Evolutionary conservation across 1,284 basidiomycete genomes (phyloP).

Genomic region (Microbotryum intermedium): DNA sequence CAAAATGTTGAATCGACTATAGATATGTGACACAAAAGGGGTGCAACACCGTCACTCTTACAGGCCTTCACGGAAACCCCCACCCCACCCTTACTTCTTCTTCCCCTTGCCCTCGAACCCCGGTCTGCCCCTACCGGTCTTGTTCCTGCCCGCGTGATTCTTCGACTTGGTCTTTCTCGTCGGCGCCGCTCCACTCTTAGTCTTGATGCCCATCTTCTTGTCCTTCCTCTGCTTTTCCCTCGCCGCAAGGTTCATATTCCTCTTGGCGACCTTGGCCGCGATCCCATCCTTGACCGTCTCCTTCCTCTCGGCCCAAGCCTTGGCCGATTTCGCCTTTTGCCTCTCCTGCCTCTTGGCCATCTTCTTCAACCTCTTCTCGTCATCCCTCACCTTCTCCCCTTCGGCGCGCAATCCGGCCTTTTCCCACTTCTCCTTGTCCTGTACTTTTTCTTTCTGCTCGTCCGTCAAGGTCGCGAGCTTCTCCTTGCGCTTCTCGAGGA

Average conservation of each 20-base stretch:
- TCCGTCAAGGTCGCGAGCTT: constrained; percentile 63
- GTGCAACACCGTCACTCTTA: not conserved
- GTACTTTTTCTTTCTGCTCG: constrained; percentile 64
- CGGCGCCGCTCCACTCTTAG: constrained; percentile 43
- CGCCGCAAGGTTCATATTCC: constrained; percentile 74
- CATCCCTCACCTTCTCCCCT: constrained; percentile 78
- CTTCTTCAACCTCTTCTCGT: constrained; percentile 72
- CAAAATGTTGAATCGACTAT: too few species aligned
- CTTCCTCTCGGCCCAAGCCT: constrained; percentile 77
- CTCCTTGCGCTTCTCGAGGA: constrained; percentile 63
- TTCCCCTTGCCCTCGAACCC: constrained; percentile 61
- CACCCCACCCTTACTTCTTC: constrained; percentile 22
- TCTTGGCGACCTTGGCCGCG: constrained; percentile 76
- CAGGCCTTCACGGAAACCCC: not conserved
- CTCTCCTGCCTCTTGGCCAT: constrained; percentile 83
- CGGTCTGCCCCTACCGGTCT: constrained; percentile 54
- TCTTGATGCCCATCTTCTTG: constrained; percentile 56
- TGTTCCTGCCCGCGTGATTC: not conserved
- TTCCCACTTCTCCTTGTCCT: constrained; percentile 73
- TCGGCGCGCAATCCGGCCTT: constrained; percentile 75
- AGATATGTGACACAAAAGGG: too few species aligned
- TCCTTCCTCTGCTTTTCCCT: constrained; percentile 69
- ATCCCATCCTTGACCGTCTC: constrained; percentile 60
- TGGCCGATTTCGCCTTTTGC: constrained; percentile 69
- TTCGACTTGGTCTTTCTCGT: constrained; percentile 14